Base-by-base conservation (phyloP, 768 basidiomycete species). In the Glaciozyma antarctica region DNA sequence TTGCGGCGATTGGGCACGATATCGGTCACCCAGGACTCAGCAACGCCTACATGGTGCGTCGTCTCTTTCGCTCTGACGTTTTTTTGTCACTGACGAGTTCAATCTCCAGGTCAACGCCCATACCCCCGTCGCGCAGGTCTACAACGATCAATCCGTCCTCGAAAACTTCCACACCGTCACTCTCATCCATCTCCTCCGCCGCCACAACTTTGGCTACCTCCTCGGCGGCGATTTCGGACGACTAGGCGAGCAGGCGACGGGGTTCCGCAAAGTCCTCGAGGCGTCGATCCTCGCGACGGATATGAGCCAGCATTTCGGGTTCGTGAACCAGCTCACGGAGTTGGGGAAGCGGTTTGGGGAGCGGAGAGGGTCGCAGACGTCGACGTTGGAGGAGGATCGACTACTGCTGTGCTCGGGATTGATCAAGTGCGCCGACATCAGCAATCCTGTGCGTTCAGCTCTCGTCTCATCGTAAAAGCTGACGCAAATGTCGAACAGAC, bases 341-440 rank as follows among this genome's bases (percentile, higher is more conserved):
- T 67, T 81, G 58, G 75, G 73, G 16, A 76, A 80, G 68, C 74
- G 74, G 10, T 73, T 85, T 30, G 76, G 86, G 47, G 71, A 71
- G n/a, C 17, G 32, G 21, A 30, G 32, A 12, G 47, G 47, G 26
- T 16, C 10, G 30, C 6, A 17, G 8, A n/a, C 28, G 9, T 61
- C 63, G 22, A 56, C 43, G 26, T 43, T 58, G 38, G 71, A 72
- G 66, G 61, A 69, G 22, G 82, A 85, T 61, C 81, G 87, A 71
- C 79, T 88, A 30, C 77, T 94, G 60, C 76, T 91, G 28, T 94
- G 90, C 75, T 91, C 97, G 73, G 88, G 88, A 5, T 78, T 99
- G 59, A 85, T 99, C 76, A 98, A 99, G 77, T 95, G 93, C 73
- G 92, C 94, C 22, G 95, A 99, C 78, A 98, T 99, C 73, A 92